phyloP scores from a whole-genome alignment of 495 filamentous ascomycete species.

The Thozetella sp. region DNA sequence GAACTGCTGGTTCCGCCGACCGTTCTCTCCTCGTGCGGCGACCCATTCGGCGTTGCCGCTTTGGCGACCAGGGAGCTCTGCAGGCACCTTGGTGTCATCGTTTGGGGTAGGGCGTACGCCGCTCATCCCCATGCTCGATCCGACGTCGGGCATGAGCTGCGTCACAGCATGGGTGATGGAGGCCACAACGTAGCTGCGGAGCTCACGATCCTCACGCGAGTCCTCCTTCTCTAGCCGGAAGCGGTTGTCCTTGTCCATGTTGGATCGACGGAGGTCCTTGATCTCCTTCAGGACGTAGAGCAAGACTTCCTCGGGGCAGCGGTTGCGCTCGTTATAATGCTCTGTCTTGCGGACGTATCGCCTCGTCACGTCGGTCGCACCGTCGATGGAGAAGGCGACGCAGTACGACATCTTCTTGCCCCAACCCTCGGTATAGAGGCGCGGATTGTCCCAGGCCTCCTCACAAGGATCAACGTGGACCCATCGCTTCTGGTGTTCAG shows the following conservation, averaged over 20 bases:
- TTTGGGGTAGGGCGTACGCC: constrained; percentile 16
- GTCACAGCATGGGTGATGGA: constrained; percentile 65
- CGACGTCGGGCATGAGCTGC: constrained; percentile 36
- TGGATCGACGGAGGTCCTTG: constrained; percentile 73
- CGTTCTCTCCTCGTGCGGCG: constrained; percentile 58
- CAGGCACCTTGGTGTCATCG: constrained; percentile 52
- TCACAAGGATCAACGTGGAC: constrained; percentile 97
- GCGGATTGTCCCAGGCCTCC: constrained; percentile 92
- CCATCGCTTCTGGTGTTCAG: constrained; percentile 90
- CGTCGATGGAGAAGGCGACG: constrained; percentile 94
- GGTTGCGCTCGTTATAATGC: constrained; percentile 70
- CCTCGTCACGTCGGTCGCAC: constrained; percentile 92
- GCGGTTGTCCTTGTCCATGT: constrained; percentile 77
- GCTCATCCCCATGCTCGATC: constrained; percentile 17
- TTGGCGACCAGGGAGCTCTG: constrained; percentile 56
- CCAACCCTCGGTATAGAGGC: constrained; percentile 94
- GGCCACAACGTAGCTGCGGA: constrained; percentile 66
- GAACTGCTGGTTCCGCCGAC: constrained; percentile 35
- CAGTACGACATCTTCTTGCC: constrained; percentile 94
- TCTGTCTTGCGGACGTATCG: constrained; percentile 87
- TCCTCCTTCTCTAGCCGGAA: constrained; percentile 89
- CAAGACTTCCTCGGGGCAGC: constrained; percentile 84
- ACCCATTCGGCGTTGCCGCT: constrained; percentile 69
- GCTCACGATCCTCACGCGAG: constrained; percentile 79
- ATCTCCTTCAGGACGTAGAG: constrained; percentile 91